Percentiles rank a stretch among this genome's conserved stretches.
Conservation (phyloP, 306 rosid species). For the Prunus campanulata region DNA sequence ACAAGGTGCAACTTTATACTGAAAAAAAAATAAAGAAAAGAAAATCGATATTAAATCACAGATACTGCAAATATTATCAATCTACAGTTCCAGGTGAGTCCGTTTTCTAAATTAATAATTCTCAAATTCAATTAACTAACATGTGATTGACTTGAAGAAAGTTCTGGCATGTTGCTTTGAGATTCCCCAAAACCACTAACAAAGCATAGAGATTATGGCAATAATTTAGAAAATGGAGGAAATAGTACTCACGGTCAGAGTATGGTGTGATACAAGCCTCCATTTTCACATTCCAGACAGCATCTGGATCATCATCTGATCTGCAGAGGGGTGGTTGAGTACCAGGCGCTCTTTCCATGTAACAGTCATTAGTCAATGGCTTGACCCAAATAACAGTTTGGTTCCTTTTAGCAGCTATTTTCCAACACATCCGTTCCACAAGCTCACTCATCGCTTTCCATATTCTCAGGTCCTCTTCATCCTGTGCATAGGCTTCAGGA, state of each 20-base stretch:
- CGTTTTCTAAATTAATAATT: neutral
- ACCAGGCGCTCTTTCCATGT: constrained; percentile 70
- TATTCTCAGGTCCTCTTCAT: constrained; percentile 91
- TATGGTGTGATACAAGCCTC: constrained; percentile 92
- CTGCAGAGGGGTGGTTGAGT: constrained; percentile 93
- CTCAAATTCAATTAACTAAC: neutral
- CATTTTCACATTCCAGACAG: constrained; percentile 83
- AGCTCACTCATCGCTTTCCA: constrained; percentile 95
- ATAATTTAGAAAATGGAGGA: constrained; percentile 1
- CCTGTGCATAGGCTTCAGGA: constrained; percentile 99
- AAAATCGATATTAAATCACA: neutral
- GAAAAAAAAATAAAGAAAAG: too few species aligned
- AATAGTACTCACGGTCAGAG: constrained; percentile 71
- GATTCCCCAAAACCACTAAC: neutral
- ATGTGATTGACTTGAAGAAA: neutral
- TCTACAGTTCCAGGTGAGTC: neutral
- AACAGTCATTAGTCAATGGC: constrained; percentile 86
- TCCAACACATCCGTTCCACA: constrained; percentile 96
- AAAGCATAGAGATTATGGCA: constrained; percentile 9
- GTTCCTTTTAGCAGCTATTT: constrained; percentile 72
- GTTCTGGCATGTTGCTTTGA: neutral
- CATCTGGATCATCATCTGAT: constrained; percentile 84
- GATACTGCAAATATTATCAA: neutral
- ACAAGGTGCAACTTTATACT: neutral
- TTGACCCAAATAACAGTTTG: constrained; percentile 99